A percentile compares a stretch with the other conserved stretches of the same genome.
Evolutionary conservation across 2,329 filamentous ascomycete genomes (phyloP).

Genomic region (Hypocrella siamensis): DNA sequence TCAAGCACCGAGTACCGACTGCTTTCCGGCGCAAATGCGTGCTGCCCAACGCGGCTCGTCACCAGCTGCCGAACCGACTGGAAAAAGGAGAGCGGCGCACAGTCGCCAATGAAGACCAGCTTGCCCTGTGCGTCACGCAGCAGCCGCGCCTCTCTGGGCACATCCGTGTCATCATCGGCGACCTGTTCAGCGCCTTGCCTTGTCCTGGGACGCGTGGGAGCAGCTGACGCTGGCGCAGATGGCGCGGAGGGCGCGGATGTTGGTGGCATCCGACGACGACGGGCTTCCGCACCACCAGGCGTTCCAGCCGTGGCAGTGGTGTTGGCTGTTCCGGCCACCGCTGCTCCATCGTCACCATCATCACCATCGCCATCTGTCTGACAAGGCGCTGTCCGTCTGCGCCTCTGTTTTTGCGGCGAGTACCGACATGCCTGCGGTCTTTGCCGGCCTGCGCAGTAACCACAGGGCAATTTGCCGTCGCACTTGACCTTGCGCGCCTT

Average conservation of each 20-base stretch:
- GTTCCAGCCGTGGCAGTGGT: constrained; percentile 5
- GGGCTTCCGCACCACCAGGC: no score
- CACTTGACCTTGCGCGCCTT: constrained; percentile 41
- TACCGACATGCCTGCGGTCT: constrained; percentile 29
- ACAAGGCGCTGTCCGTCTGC: neutral
- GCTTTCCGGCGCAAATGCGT: constrained; percentile 34
- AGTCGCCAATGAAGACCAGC: constrained; percentile 39
- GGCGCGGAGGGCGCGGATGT: no score
- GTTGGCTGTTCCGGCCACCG: neutral
- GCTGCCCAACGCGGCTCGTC: constrained; percentile 28
- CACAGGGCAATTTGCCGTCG: constrained; percentile 35
- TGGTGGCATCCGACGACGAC: no score
- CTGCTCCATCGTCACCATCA: constrained; percentile 1
- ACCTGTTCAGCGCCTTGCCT: constrained; percentile 3
- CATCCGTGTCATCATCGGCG: constrained; percentile 36
- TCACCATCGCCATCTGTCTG: neutral
- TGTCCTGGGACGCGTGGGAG: neutral
- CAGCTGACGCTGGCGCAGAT: no score
- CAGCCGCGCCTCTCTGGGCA: constrained; percentile 35
- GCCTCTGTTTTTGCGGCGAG: constrained; percentile 25
- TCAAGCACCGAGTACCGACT: constrained; percentile 34
- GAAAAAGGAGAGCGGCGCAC: constrained; percentile 39
- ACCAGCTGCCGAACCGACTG: constrained; percentile 38
- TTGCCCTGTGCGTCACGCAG: constrained; percentile 37
- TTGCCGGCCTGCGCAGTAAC: constrained; percentile 29